Conservation (phyloP, 495 filamentous ascomycete genomes). For the Neurospora sp. region DNA sequence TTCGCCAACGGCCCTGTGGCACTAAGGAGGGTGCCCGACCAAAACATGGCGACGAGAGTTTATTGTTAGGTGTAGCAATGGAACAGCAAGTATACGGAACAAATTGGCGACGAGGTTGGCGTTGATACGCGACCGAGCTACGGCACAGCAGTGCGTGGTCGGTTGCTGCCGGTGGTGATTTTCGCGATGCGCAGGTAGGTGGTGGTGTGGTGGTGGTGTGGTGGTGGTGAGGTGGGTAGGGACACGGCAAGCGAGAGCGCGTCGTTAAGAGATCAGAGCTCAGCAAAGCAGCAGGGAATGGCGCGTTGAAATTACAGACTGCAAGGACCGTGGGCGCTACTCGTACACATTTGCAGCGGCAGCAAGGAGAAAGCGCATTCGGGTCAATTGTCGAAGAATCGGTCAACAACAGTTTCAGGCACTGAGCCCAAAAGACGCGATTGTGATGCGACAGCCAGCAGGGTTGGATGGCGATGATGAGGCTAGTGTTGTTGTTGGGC, state of each 20-base stretch:
- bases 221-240: not conserved
- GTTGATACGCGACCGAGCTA: not conserved
- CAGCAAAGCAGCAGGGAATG: conserved; percentile 8
- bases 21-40: conserved; percentile 89
- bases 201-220: not conserved
- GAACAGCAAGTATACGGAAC: conserved; percentile 10
- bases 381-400: not conserved
- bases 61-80: not conserved
- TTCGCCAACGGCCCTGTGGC: conserved; percentile 95
- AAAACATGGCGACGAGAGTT: conserved; percentile 67
- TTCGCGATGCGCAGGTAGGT: not conserved
- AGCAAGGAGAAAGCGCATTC: conserved; percentile 4
- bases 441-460: conserved; percentile 14
- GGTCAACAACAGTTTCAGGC: not conserved
- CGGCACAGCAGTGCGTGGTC: not conserved
- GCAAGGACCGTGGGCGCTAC: not conserved
- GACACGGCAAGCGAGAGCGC: conserved; percentile 29
- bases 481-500: conserved; percentile 3
- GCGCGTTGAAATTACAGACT: conserved; percentile 10
- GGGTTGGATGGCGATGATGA: conserved; percentile 11
- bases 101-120: not conserved
- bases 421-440: conserved; percentile 1
- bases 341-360: conserved; percentile 6
- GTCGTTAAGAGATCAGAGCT: conserved; percentile 14
- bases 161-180: not conserved